Base-by-base conservation (phyloP, 2,329 filamentous ascomycete genomes). In the Sarocladium oryzae region DNA sequence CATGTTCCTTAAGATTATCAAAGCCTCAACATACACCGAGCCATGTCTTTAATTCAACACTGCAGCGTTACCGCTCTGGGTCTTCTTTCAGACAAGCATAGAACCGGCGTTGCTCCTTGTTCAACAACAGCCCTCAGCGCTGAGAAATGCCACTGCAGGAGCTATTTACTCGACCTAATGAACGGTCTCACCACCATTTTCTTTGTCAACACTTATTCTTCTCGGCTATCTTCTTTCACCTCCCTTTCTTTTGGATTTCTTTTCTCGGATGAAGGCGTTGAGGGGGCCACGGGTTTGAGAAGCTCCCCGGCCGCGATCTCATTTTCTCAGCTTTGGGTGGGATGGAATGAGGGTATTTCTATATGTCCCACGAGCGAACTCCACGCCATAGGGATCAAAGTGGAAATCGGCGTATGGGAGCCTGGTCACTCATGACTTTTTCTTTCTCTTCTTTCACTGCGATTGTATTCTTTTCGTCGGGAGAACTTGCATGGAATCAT, bases 71-170 rank as follows among this genome's bases (percentile, higher is more conserved):
- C 20, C 28, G 13, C 26, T 20, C 13, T 5, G 28, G 16, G 24
- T n/a, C 3, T 5, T 20, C 4, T 10, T 48, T 23, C 10, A 15
- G 21, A 32, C 6, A 48, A 21, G 43, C 43, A 48, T 48, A 33
- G 43, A 48, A 48, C 13, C 26, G 43, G 43, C 43, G 43, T 48
- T 45, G 28, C 21, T 30, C 21, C 43, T 48, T 48, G 43, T 21
- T 21, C 28, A 48, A 40, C 28, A 8, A 48, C 15, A 15, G 16
- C 15, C 2, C 43, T 15, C 9, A 8, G 20, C 11, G 5, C 24
- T 30, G 28, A n/a, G 33, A 9, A 33, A 32, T 33, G 26, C 26
- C 5, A 30, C 26, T 48, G n/a, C 43, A 43, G 26, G 33, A 30
- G 26, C n/a, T 18, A 33, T 21, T n/a, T 2, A 33, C 43, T 23